Evolutionary conservation across 2,329 filamentous ascomycete species (phyloP), one percentile per base, ranked within the genome.

Genomic region (Microdochium nivale): DNA sequence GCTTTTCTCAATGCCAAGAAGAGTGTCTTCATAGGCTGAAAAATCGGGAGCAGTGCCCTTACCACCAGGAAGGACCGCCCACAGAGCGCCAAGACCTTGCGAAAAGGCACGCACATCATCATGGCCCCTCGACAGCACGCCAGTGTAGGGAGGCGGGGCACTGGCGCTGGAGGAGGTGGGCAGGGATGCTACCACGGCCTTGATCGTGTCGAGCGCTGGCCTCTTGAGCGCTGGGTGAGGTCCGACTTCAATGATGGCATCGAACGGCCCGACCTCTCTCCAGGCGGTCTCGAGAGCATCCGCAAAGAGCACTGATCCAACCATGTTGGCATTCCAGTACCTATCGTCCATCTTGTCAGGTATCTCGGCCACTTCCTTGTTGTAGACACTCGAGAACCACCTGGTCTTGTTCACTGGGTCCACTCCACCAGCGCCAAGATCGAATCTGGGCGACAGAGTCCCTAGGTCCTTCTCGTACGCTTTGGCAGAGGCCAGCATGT

Each of bases 401-500:
- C 58, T 58, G 32, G 27, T 30, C 35, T n/a, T 43, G 35, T 30
- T 30, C 11, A 11, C 5, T 11, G 11, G 27, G 27, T 30, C 27
- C 11, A 11, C 11, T 5, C 27, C 27, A 5, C 27, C 27, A 11
- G 5, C 27, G 11, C 27, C 11, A 11, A 30, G 27, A 11, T 30
- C 27, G 27, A 30, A 30, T 11, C 11, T 30, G 19, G 2, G 24
- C 11, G 27, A 30, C 11, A 25, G 10, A 3, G 24, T 21, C 8
- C 14, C 33, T 3, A 14, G 24, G 5, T n/a, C 1, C 49, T 32
- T 13, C 23, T 3, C 58, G 19, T 62, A 62, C 2, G 37, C 44
- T 4, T 59, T 63, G 54, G 76, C 76, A 1, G 69, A 68, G 30
- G 75, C 72, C 0, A 67, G 70, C 11, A 62, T 67, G 1, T 68